Base-by-base conservation (phyloP, 2,329 filamentous ascomycete species). In the Blumeria graminis region DNA sequence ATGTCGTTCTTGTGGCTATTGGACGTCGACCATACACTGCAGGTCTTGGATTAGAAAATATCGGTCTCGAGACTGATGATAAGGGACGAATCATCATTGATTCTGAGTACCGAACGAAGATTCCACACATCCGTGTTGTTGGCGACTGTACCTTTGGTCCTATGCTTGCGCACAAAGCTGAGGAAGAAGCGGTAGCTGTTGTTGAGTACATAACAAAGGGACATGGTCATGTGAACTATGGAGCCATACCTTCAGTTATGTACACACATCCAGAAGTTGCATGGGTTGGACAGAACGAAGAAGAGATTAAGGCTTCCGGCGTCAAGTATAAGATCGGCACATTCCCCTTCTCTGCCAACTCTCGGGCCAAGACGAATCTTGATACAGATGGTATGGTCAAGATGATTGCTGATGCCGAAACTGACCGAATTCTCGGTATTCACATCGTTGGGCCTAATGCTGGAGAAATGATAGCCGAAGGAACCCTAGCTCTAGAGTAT, bases 381-480 rank as follows among this genome's bases (percentile, higher is more conserved):
- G 92, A 98, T 68, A 86, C 86, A 38, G 92, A 98, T 58, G 92
- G 92, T 64, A 74, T 94, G 70, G 92, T 98, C 65, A 98, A 98
- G 78, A 93, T 98, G 74, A 76, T 98, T 60, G 83, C 89, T 39
- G 92, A 98, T 69, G 87, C 88, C 55, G 86, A 96, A 77, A 98
- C 92, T 38, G 92, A 98, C 72, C 81, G 92, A 63, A 84, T 98
- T 63, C 76, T 98, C 60, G 92, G 92, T 62, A 83, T 94, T 61
- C 92, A 98, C 76, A 96, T 98, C 70, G 83, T 98, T 65, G 92
- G 92, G 58, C 78, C 92, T 64, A 92, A 92, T 69, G 92, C 92
- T 46, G 92, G 92, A 66, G 92, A 98, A 77, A 96, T 98, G 92
- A 95, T 98, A 73, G 92, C 92, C 1, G 92, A 98, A 74, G 92